These are phyloP conservation scores for Pestalotiopsis sp. DNA, from an alignment of 2,329 filamentous ascomycete species.

Conservation along the genomic window DNA sequence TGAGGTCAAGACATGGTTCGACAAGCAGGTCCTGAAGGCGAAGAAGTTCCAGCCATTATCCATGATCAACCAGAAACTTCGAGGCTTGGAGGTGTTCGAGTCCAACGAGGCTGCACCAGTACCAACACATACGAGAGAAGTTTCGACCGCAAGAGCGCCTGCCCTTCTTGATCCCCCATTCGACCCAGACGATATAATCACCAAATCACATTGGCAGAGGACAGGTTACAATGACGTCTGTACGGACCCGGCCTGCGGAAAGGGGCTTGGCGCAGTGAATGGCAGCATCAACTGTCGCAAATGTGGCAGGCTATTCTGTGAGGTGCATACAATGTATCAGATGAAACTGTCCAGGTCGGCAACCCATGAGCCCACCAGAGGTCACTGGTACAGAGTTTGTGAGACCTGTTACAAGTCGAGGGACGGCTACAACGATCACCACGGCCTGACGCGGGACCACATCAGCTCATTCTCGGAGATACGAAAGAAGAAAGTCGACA, in stretches of 20 bases:
- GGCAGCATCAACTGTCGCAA: slow-evolving; percentile 91
- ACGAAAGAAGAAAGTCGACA: slow-evolving; percentile 78
- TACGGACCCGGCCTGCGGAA: slow-evolving; percentile 83
- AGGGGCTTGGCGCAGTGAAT: slow-evolving; percentile 74
- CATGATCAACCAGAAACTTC: slow-evolving; percentile 88
- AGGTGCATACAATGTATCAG: slow-evolving; percentile 98
- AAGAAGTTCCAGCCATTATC: slow-evolving; percentile 92
- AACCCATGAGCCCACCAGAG: slow-evolving; percentile 83
- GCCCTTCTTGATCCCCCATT: slow-evolving; percentile 40
- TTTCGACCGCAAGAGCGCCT: slow-evolving; percentile 34
- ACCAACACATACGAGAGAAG: slow-evolving; percentile 28
- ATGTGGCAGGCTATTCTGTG: slow-evolving; percentile 91
- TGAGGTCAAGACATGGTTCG: slow-evolving; percentile 96
- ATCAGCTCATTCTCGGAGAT: slow-evolving; percentile 68
- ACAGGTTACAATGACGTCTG: slow-evolving; percentile 74
- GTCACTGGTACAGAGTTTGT: slow-evolving; percentile 92
- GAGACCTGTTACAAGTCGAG: slow-evolving; percentile 99
- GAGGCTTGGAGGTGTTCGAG: slow-evolving; percentile 90
- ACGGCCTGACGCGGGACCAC: slow-evolving; percentile 70
- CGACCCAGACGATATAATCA: slow-evolving; percentile 90
- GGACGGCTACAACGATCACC: slow-evolving; percentile 91
- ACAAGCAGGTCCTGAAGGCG: slow-evolving; percentile 89
- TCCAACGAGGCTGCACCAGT: slow-evolving; percentile 69
- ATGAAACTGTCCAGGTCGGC: slow-evolving; percentile 94
- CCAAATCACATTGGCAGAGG: slow-evolving; percentile 85